Percentiles rank a stretch among this genome's conserved stretches.
Evolutionary conservation across 345 rosid species (phyloP).

Genomic region (Firmiana major): DNA sequence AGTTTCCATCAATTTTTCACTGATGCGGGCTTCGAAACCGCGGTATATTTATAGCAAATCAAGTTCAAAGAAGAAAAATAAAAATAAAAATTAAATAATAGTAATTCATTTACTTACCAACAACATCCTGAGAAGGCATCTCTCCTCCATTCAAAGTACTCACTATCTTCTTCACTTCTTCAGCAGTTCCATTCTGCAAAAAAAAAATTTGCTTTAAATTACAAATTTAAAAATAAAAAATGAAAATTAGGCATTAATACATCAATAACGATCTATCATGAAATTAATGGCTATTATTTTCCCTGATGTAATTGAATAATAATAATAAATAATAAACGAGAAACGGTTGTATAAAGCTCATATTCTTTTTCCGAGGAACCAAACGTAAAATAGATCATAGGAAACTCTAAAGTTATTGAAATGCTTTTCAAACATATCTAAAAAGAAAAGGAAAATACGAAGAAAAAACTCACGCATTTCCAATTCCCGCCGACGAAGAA

Average conservation of each 20-base stretch:
- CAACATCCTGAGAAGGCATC: slow-evolving; percentile 73
- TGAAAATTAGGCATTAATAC: neutral
- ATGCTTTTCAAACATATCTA: neutral
- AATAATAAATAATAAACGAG: neutral
- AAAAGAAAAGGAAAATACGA: neutral
- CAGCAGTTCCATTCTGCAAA: slow-evolving; percentile 76
- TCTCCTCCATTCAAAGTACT: slow-evolving; percentile 55
- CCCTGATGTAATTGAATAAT: neutral
- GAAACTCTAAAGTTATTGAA: neutral
- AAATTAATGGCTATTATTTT: neutral
- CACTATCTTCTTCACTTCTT: slow-evolving; percentile 91
- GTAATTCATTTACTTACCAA: slow-evolving; percentile 43
- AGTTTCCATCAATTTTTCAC: neutral
- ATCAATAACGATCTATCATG: neutral
- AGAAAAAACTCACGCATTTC: slow-evolving; percentile 72
- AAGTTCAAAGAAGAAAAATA: slow-evolving; percentile 48
- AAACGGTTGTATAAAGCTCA: neutral
- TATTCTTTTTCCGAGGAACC: neutral
- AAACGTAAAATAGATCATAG: slow-evolving; percentile 7
- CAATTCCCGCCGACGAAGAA: slow-evolving; percentile 98
- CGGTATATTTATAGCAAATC: neutral
- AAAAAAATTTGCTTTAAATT: slow-evolving; percentile 1
- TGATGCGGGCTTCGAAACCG: neutral
- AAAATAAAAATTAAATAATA: slow-evolving; percentile 36
- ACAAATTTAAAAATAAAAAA: neutral